These are phyloP conservation scores for Peronospora tabacina DNA, from an alignment of 352 stramenopile species.

Conservation along the genomic window DNA sequence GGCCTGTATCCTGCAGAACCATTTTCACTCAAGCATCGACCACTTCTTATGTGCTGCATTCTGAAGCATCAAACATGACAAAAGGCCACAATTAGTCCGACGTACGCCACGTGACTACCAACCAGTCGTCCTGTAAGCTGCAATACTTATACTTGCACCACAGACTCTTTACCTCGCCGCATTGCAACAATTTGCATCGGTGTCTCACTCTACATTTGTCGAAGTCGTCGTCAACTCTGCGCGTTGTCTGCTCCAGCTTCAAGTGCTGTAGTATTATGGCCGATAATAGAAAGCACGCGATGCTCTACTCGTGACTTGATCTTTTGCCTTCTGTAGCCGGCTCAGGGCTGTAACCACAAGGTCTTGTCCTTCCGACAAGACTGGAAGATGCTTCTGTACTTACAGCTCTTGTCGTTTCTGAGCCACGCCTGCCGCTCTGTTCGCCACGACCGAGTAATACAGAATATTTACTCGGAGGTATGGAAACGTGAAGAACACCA, in stretches of 20 bases:
- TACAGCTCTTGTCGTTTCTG: slow-evolving; percentile 45
- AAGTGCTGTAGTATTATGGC: slow-evolving; percentile 33
- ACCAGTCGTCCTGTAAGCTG: neutral
- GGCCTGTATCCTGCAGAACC: neutral
- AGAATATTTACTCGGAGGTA: neutral
- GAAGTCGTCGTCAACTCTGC: slow-evolving; percentile 4
- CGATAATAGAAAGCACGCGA: slow-evolving; percentile 30
- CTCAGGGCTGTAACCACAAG: slow-evolving; percentile 44
- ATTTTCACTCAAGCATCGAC: neutral
- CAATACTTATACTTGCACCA: slow-evolving; percentile 2
- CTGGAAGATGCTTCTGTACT: slow-evolving; percentile 26
- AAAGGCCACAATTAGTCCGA: neutral
- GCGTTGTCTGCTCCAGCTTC: slow-evolving; percentile 3
- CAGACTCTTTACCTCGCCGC: neutral
- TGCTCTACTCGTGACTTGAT: slow-evolving; percentile 33
- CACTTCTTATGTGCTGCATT: slow-evolving; percentile 4
- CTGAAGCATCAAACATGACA: slow-evolving; percentile 3
- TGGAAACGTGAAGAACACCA: neutral
- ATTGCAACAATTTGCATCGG: neutral
- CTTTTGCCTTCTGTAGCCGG: slow-evolving; percentile 13
- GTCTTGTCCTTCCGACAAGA: slow-evolving; percentile 44
- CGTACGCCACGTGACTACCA: neutral
- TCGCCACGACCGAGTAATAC: slow-evolving; percentile 30
- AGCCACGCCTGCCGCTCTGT: slow-evolving; percentile 40
- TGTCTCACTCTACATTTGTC: slow-evolving; percentile 9